A percentile compares a stretch with the other conserved stretches of the same genome.
phyloP scores from a whole-genome alignment of 2,329 filamentous ascomycete genomes.

The Sporothrix pallida region DNA sequence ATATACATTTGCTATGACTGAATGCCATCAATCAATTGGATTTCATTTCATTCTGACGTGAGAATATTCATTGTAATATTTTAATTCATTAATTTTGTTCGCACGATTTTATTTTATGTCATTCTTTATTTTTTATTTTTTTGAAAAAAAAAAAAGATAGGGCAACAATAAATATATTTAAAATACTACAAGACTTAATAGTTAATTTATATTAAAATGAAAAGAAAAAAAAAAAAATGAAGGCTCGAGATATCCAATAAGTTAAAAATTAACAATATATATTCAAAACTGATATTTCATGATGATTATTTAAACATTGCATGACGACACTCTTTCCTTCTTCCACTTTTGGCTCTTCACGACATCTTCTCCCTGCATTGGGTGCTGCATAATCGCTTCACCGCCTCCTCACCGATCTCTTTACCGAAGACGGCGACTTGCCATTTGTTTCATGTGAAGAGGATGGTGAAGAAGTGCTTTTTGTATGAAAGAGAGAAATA shows the following conservation, averaged over 20 bases:
- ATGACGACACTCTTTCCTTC: not conserved
- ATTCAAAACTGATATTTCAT: too few species aligned
- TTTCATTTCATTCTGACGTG: not conserved
- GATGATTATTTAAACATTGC: too few species aligned
- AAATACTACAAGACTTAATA: not conserved
- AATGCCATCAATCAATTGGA: too few species aligned
- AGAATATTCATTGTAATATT: not conserved
- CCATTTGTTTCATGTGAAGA: not conserved
- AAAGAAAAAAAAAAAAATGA: not conserved
- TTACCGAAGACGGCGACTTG: not conserved
- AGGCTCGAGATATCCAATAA: too few species aligned
- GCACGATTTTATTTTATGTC: not conserved
- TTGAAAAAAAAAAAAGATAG: not conserved
- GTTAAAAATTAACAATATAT: too few species aligned
- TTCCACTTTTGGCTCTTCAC: not conserved
- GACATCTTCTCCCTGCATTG: not conserved
- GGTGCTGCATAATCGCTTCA: not conserved
- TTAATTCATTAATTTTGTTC: not conserved
- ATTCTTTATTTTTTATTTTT: not conserved
- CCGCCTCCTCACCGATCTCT: conserved; percentile 22
- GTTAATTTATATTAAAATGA: not conserved
- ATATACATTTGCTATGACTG: too few species aligned
- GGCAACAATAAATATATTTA: not conserved
- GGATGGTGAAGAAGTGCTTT: not conserved
- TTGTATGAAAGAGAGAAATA: not conserved